A percentile compares a stretch with the other conserved stretches of the same genome.
Conservation (phyloP, 2,329 filamentous ascomycete species). For the Tolypocladium inflatum region DNA sequence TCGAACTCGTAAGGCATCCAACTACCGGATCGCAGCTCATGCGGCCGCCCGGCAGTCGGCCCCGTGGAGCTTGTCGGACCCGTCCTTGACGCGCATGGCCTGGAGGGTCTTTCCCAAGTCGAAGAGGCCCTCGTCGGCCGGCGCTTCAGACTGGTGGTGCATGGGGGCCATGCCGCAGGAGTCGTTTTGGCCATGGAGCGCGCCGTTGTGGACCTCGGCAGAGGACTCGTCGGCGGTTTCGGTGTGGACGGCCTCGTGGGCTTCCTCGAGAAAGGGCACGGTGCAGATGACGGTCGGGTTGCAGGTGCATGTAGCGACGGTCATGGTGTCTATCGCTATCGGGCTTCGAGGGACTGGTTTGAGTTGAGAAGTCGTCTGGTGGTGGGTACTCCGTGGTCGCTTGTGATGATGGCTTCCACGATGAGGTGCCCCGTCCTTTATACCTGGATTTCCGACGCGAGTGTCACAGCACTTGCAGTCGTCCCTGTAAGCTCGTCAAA, state of each 20-base stretch:
- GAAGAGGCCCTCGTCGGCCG: neutral
- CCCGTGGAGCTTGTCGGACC: neutral
- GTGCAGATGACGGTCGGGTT: neutral
- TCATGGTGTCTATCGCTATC: neutral
- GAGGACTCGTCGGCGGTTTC: neutral
- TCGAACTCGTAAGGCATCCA: neutral
- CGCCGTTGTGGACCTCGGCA: neutral
- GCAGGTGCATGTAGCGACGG: neutral
- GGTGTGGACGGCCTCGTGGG: neutral
- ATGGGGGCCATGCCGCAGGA: neutral
- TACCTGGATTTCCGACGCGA: no score
- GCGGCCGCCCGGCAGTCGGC: neutral
- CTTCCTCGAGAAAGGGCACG: neutral
- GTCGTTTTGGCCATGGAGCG: neutral
- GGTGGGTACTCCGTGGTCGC: neutral
- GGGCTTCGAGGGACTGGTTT: neutral
- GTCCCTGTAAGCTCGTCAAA: neutral
- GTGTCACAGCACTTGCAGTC: neutral
- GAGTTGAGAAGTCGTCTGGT: neutral
- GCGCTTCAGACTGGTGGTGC: neutral
- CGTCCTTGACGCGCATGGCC: neutral
- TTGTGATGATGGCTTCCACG: neutral
- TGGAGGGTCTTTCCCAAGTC: neutral
- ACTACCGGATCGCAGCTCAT: neutral
- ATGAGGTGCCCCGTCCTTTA: no score